Evolutionary conservation across 306 rosid genomes (phyloP).

Genomic region (Abrus precatorius): DNA sequence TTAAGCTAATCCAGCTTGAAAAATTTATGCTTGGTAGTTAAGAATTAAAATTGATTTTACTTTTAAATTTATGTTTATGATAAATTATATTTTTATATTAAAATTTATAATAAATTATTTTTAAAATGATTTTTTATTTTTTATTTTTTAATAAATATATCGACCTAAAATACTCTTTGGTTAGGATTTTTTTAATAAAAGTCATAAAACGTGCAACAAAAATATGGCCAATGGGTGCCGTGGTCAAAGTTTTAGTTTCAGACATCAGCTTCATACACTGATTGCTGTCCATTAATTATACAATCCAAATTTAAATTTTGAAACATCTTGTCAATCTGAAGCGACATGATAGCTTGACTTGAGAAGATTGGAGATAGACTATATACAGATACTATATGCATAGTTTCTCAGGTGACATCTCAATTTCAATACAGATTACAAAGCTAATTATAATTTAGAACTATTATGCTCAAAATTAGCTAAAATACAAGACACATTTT

Average conservation of each 20-base stretch:
- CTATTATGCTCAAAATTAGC: neutral
- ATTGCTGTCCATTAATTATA: conserved; percentile 39
- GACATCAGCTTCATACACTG: conserved; percentile 30
- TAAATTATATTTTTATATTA: too few relatives aligned
- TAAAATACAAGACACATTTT: neutral
- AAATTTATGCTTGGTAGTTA: too few relatives aligned
- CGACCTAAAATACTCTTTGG: too few relatives aligned
- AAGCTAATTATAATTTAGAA: neutral
- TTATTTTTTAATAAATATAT: too few relatives aligned
- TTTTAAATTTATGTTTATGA: too few relatives aligned
- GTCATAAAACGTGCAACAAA: neutral
- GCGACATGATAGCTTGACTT: conserved; percentile 27
- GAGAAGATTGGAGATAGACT: neutral
- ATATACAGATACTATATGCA: neutral
- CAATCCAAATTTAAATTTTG: conserved; percentile 42
- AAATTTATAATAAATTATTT: too few relatives aligned
- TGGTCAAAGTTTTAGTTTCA: conserved; percentile 35
- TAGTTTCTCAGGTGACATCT: conserved; percentile 44
- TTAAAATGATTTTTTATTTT: too few relatives aligned
- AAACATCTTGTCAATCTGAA: conserved; percentile 52
- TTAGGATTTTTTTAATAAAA: too few relatives aligned
- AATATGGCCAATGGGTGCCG: neutral
- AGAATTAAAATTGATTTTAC: too few relatives aligned
- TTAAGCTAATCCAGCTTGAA: too few relatives aligned
- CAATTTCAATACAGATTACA: neutral